These are phyloP conservation scores for Triticum timopheevii DNA, from an alignment of 176 grass and related monocot species.

Conservation along the genomic window DNA sequence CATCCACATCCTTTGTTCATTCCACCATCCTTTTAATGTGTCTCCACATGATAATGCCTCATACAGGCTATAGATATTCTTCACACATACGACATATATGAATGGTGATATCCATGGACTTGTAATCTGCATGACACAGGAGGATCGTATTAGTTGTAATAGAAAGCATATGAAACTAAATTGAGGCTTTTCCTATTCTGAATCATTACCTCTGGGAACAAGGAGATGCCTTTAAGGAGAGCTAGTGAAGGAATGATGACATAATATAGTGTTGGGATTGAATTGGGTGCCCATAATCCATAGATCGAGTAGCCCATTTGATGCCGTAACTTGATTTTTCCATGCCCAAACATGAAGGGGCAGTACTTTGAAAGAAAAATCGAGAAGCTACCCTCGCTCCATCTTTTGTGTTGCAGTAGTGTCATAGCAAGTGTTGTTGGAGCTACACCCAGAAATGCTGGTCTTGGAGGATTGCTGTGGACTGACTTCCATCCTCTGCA, in stretches of 20 bases:
- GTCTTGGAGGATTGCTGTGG: conserved; percentile 47
- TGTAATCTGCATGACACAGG: conserved; percentile 39
- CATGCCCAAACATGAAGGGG: conserved; percentile 45
- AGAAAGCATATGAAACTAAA: conserved; percentile 7
- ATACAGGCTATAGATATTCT: conserved; percentile 45
- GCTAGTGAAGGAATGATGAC: conserved; percentile 55
- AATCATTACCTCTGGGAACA: conserved; percentile 74
- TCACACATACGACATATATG: conserved; percentile 43
- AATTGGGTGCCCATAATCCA: conserved; percentile 59
- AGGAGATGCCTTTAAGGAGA: conserved; percentile 63
- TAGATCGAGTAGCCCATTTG: conserved; percentile 68
- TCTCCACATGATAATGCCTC: conserved; percentile 48
- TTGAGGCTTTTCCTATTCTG: neutral
- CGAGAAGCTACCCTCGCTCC: conserved; percentile 63
- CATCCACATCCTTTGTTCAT: conserved; percentile 71
- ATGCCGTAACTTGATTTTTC: conserved; percentile 50
- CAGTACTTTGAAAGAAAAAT: conserved; percentile 73
- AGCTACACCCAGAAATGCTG: conserved; percentile 65
- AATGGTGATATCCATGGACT: conserved; percentile 63
- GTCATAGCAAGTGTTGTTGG: conserved; percentile 61
- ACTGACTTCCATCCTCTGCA: conserved; percentile 81
- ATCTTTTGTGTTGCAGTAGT: conserved; percentile 83
- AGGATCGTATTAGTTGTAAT: conserved; percentile 17
- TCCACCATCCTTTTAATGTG: conserved; percentile 70
- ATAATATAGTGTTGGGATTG: conserved; percentile 73